Evolutionary conservation across 176 grass and related monocot species (phyloP).

Genomic region (Puccinellia tenuiflora): DNA sequence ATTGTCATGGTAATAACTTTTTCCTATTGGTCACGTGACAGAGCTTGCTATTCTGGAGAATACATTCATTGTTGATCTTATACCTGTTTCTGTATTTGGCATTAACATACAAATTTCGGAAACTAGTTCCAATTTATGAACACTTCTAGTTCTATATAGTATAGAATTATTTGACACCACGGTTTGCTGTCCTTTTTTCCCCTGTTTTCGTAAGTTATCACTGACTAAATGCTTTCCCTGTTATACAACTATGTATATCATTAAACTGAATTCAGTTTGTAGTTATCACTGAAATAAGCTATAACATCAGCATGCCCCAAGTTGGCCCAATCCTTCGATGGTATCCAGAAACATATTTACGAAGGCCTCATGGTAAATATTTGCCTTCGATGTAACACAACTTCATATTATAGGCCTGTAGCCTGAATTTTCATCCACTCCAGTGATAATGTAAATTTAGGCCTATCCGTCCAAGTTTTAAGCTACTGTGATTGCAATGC

Average conservation of each 20-base stretch:
- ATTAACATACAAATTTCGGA: not conserved
- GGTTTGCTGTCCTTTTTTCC: not conserved
- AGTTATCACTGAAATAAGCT: not conserved
- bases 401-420: not conserved
- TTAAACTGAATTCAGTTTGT: not conserved
- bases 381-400: not conserved
- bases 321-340: not conserved
- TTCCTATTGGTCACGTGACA: not conserved
- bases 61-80: not conserved
- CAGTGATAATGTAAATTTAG: not conserved
- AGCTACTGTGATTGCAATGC: not conserved
- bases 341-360: slow-evolving; percentile 2
- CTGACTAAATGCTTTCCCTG: not conserved
- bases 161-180: not conserved
- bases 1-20: slow-evolving; percentile 77
- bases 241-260: not conserved
- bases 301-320: not conserved
- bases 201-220: not conserved
- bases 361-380: slow-evolving; percentile 9
- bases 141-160: not conserved
- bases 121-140: not conserved
- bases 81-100: not conserved
- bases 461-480: not conserved
- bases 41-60: not conserved
- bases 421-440: not conserved